These are phyloP conservation scores for Ogataea chonburiensis DNA, from an alignment of 805 yeast genomes.

Conservation along the genomic window DNA sequence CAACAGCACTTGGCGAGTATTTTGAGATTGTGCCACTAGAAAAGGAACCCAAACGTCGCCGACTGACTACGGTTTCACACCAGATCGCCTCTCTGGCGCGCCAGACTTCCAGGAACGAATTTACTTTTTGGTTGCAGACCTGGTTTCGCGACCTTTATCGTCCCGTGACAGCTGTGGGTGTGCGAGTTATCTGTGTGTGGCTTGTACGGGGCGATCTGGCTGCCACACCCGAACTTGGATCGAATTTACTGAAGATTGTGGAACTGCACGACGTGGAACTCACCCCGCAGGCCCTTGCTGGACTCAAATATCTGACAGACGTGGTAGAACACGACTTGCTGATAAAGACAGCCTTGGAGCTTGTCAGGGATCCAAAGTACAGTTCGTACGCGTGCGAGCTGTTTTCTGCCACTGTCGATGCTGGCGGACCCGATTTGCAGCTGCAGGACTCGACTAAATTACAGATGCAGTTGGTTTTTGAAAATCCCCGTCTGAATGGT, in stretches of 20 bases:
- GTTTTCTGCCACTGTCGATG: constrained; percentile 20
- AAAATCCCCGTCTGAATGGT: constrained; percentile 55
- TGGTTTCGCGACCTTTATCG: constrained; percentile 3
- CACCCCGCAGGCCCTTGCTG: neutral
- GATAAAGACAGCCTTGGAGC: constrained; percentile 37
- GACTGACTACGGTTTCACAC: neutral
- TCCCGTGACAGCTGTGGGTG: neutral
- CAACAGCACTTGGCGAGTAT: constrained; percentile 2
- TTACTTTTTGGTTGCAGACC: neutral
- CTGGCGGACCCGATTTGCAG: constrained; percentile 1
- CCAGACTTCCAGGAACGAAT: constrained; percentile 1
- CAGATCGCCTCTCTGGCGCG: constrained; percentile 4
- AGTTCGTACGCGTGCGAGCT: constrained; percentile 35
- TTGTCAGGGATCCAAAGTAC: constrained; percentile 34
- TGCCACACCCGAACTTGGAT: neutral
- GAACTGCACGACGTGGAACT: constrained; percentile 3
- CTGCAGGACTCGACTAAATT: constrained; percentile 7
- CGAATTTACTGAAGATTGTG: constrained; percentile 1
- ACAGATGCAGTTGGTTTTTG: neutral
- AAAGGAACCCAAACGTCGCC: neutral
- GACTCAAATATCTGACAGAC: constrained; percentile 1
- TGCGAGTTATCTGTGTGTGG: constrained; percentile 1
- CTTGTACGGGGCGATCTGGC: neutral
- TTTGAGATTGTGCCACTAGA: neutral
- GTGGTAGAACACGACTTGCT: neutral